These are phyloP conservation scores for Pleoardoris graminearum DNA, from an alignment of 2,329 filamentous ascomycete genomes.

Conservation along the genomic window DNA sequence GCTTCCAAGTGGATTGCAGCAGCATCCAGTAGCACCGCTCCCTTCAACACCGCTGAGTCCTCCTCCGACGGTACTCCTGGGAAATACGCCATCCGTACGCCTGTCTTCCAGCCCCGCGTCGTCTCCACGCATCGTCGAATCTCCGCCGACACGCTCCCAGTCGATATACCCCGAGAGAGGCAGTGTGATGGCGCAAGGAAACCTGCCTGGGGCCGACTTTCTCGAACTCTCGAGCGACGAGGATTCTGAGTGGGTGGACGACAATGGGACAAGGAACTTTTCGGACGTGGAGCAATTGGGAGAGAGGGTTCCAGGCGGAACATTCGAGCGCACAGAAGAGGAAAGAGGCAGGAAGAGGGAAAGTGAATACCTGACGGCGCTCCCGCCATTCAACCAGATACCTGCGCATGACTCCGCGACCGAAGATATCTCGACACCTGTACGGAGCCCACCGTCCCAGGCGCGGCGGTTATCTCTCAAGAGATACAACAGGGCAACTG, in stretches of 20 bases:
- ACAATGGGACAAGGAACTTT: slow-evolving; percentile 15
- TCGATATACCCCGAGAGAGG: slow-evolving; percentile 31
- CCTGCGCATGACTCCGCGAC: slow-evolving; percentile 12
- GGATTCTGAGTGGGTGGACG: slow-evolving; percentile 29
- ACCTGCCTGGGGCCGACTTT: slow-evolving; percentile 30
- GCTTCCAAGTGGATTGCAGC: slow-evolving; percentile 10
- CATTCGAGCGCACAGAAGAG: slow-evolving; percentile 10
- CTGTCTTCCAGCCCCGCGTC: slow-evolving; percentile 36
- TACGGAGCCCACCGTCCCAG: slow-evolving; percentile 12
- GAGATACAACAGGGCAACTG: slow-evolving; percentile 24
- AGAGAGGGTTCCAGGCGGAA: not conserved
- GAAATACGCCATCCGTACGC: slow-evolving; percentile 27
- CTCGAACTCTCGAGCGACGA: slow-evolving; percentile 33
- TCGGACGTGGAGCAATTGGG: slow-evolving; percentile 8
- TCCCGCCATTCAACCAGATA: slow-evolving; percentile 20
- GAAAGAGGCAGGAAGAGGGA: slow-evolving; percentile 15
- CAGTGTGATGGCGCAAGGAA: slow-evolving; percentile 26
- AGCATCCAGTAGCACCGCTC: slow-evolving; percentile 15
- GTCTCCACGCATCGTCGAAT: slow-evolving; percentile 32
- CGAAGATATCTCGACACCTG: not conserved
- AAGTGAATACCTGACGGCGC: slow-evolving; percentile 10
- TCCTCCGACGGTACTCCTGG: too few species aligned
- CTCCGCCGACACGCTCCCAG: slow-evolving; percentile 21
- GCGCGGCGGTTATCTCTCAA: slow-evolving; percentile 30
- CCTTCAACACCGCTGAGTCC: slow-evolving; percentile 21